Evolutionary conservation across 768 basidiomycete genomes (phyloP), one percentile per base, ranked within the genome.

Genomic region (Suillus subluteus): DNA sequence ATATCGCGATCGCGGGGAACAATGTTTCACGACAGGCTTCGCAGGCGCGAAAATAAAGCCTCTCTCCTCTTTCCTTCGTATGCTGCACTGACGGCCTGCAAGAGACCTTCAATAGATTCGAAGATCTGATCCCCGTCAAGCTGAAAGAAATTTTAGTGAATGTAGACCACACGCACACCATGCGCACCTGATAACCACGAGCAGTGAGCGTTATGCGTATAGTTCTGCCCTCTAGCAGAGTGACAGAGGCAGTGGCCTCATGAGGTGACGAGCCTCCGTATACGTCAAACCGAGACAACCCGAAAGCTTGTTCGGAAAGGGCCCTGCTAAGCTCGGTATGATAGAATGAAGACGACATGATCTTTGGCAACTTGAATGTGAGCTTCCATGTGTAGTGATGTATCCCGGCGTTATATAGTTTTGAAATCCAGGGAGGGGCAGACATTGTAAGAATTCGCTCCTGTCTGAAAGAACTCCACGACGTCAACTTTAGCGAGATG

Each of bases 81-180:
- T 69, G 82, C 74, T n/a, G 82, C 80, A 73, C 91, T 92, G 62
- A 81, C 72, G 18, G 82, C 79, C 61, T 81, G 80, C 41, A 92
- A 80, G 35, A 91, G 79, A 38, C 79, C 81, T 59, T 91, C 91
- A 23, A 91, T 72, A 23, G 83, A 84, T 75, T 92, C 91, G 65
- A 84, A 87, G 11, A 76, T 75, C 65, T 69, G 67, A 55, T 75
- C 73, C 40, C 37, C 71, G 48, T 75, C 73, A 41, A 71, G 40
- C 77, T 76, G 63, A 61, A 66, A 65, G 63, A 62, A 70, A 58
- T 15, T 41, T 65, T 59, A 70, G 68, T 50, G 41, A 66, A 30
- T 61, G 61, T 67, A 64, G 23, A 48, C 18, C 13, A 62, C 21
- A 40, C 48, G 23, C 23, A 58, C 58, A 52, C 23, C 23, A 58